Base-by-base conservation (phyloP, 2,329 filamentous ascomycete species). In the Grosmannia clavigera region DNA sequence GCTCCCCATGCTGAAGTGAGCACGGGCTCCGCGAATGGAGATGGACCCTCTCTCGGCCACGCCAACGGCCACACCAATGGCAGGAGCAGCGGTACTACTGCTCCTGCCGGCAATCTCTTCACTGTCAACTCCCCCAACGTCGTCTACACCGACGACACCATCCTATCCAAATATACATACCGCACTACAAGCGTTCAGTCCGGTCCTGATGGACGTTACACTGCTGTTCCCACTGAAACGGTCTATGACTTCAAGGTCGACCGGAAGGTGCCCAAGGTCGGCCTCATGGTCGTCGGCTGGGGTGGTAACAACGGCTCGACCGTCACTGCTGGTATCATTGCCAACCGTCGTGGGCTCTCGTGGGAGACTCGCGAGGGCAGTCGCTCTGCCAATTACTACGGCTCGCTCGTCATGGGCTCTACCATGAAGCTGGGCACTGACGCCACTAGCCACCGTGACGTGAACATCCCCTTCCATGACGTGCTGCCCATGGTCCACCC, bases 261-360 rank as follows among this genome's bases (percentile, higher is more conserved):
- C 72, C 90, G 92, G 73, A 89, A 88, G 75, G 83, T 97, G 62
- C 90, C 91, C 75, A 95, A 92, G 81, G 83, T 90, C 67, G 94
- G 94, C 71, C 83, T 96, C 78, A 97, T 99, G 94, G 82, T 99
- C 66, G 92, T 99, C 66, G 94, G 94, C 65, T 92, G 88, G 85
- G 94, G 94, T 75, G 94, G 94, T 70, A 99, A 99, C 84, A 99
- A 99, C 72, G 94, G 94, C 66, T 90, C 90, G 66, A 99, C 94
- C 61, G 90, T 99, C 64, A 97, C 94, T 62, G 94, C 94, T 64
- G 94, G 92, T 73, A 95, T 99, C 75, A 82, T 99, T 72, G 94
- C 92, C 75, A 99, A 99, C 77, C 88, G 90, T 71, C 88, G 86
- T 67, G 81, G 84, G 61, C 82, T 97, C 61, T 78, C 80, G 63